Percentiles rank a stretch among this genome's conserved stretches.
Evolutionary conservation across 805 yeast species (phyloP).

Genomic region (Wickerhamomyces sydowiorum): DNA sequence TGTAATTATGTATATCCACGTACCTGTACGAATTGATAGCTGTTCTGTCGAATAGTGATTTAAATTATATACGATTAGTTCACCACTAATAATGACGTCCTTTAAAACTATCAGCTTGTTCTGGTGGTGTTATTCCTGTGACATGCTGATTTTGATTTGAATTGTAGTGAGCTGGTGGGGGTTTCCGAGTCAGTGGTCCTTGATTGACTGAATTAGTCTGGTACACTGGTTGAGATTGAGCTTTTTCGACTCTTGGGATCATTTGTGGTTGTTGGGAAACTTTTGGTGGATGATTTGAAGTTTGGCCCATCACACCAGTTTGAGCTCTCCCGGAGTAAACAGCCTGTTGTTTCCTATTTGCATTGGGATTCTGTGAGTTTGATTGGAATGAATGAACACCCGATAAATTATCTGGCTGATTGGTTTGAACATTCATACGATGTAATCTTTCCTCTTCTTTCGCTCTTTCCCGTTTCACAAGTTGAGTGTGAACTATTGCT

Average conservation of each 20-base stretch:
- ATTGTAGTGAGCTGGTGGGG: not conserved
- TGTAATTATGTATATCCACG: too few species aligned
- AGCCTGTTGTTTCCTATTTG: too few species aligned
- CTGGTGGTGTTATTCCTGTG: too few species aligned
- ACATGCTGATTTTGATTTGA: not conserved
- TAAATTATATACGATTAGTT: too few species aligned
- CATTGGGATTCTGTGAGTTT: not conserved
- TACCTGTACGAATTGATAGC: too few species aligned
- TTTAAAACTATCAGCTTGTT: not conserved
- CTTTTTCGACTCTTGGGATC: not conserved
- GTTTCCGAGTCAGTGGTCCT: not conserved
- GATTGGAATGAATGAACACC: slow-evolving; percentile 1
- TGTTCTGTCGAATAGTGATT: too few species aligned
- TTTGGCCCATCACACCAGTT: too few species aligned
- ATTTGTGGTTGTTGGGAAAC: not conserved
- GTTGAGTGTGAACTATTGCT: slow-evolving; percentile 54
- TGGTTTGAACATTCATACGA: not conserved
- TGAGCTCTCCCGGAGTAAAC: too few species aligned
- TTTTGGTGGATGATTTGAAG: not conserved
- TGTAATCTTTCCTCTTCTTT: slow-evolving; percentile 3
- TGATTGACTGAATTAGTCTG: not conserved
- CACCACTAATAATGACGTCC: not conserved
- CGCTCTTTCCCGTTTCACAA: slow-evolving; percentile 14
- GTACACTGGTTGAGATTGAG: not conserved
- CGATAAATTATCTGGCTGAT: not conserved